A percentile compares a stretch with the other conserved stretches of the same genome.
Conservation (phyloP, 1,284 basidiomycete species). For the Sutorius eximius region DNA sequence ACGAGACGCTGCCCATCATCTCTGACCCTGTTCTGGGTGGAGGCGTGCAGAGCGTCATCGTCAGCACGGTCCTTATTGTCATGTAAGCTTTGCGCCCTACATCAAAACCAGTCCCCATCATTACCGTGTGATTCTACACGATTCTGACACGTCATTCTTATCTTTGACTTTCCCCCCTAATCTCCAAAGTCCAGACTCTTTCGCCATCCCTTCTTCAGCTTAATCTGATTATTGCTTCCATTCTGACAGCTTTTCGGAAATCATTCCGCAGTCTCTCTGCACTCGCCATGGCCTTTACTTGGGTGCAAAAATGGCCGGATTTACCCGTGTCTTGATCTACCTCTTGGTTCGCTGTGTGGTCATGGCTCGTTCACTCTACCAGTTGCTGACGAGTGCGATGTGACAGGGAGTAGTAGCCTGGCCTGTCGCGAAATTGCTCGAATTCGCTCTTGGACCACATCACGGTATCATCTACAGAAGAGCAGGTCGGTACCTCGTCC, state of each 20-base stretch:
- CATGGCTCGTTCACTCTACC: background rate
- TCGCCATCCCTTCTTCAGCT: background rate
- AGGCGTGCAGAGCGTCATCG: conserved; percentile 76
- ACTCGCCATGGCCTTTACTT: conserved; percentile 91
- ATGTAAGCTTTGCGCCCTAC: conserved; percentile 54
- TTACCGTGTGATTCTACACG: background rate
- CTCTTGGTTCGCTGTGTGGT: conserved; percentile 50
- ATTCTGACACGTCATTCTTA: background rate
- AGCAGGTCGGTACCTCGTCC: conserved; percentile 28
- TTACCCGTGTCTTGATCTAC: conserved; percentile 72
- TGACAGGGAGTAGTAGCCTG: conserved; percentile 73
- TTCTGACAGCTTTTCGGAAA: conserved; percentile 73
- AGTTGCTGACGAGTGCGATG: background rate
- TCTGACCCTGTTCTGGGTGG: conserved; percentile 86
- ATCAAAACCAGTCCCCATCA: background rate
- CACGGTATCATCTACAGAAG: conserved; percentile 62
- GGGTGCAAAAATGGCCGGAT: conserved; percentile 86
- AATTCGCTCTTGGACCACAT: conserved; percentile 61
- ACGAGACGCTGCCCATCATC: conserved; percentile 90
- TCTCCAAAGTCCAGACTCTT: background rate
- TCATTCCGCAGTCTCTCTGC: conserved; percentile 89
- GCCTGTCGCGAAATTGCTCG: conserved; percentile 74
- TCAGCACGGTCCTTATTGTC: conserved; percentile 84
- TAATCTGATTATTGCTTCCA: background rate
- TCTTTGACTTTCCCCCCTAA: background rate